Evolutionary conservation across 192 early-diverging fungal genomes (phyloP), one percentile per base, ranked within the genome.

Genomic region (Radiomyces spectabilis): DNA sequence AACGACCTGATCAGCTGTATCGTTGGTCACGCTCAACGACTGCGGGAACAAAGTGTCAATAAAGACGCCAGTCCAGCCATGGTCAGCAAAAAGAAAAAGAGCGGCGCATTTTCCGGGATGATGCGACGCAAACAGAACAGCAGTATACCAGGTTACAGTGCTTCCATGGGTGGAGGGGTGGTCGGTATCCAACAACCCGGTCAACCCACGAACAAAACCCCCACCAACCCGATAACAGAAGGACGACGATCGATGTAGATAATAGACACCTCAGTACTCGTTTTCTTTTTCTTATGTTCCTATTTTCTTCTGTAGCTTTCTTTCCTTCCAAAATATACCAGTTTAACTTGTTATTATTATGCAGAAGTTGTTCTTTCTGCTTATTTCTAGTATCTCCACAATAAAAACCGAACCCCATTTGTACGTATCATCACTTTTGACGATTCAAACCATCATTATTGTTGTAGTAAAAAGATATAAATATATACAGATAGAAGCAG

Each of bases 1-100:
- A 81, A 81, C 33, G 72, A 78, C 43, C 59, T 81, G 61, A 81
- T 81, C 37, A 73, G 65, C 25, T 78, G 76, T 12, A 61, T 81
- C 16, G 76, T 81, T 6, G 79, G 76, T 15, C 74, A 78, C 33
- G 79, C 79, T 1, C 76, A 78, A 40, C 59, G 51, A n/a, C 16
- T 68, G 27, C 51, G 63, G 8, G 63, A 65, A 13, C 64, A 66
- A 8, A 44, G 38, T 39, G 51, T 37, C 16, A 45, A 21, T 10
- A 66, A 66, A 18, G 64, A 66, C 50, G 57, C 46, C 19, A 66
- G 57, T 43, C 64, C 64, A 10, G 64, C 64, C 6, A 66, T 60
- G 64, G 64, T 66, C 1, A 29, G 40, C 18, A 64, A 64, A 27
- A 64, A 64, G 27, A 66, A 66, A 27, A 66, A 55, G 41, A 57